Conservation (phyloP, 768 basidiomycete species). For the Cyclocybe aegerita region DNA sequence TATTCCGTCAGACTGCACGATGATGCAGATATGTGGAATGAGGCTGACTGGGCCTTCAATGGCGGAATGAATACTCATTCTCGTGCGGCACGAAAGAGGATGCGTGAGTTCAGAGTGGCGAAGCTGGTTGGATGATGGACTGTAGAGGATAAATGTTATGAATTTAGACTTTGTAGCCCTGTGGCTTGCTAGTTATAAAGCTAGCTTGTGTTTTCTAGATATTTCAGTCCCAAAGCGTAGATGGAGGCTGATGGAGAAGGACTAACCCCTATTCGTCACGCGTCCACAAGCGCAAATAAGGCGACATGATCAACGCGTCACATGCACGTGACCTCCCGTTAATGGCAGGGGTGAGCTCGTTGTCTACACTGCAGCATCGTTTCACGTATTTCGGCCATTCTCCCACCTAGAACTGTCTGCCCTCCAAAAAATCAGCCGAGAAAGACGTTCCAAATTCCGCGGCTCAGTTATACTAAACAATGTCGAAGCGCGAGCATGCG, state of each 20-base stretch:
- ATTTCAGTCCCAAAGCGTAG: neutral
- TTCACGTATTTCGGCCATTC: constrained; percentile 16
- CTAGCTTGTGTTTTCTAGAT: neutral
- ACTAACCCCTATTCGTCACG: neutral
- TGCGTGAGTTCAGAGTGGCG: constrained; percentile 51
- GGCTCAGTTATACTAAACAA: constrained; percentile 12
- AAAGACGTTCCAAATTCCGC: too few species aligned
- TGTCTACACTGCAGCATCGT: constrained; percentile 14
- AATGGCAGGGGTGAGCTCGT: constrained; percentile 7
- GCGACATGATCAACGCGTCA: constrained; percentile 18
- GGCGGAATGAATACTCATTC: constrained; percentile 77
- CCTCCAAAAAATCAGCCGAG: neutral
- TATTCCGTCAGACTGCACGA: constrained; percentile 36
- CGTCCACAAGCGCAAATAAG: constrained; percentile 18
- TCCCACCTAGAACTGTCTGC: neutral
- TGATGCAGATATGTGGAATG: constrained; percentile 17
- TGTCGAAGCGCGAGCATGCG: constrained; percentile 43
- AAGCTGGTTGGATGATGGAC: constrained; percentile 25
- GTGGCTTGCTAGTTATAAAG: neutral
- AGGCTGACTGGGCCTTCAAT: constrained; percentile 65
- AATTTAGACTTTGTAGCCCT: neutral
- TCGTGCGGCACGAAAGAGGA: constrained; percentile 47
- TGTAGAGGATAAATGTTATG: neutral
- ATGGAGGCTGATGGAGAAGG: neutral
- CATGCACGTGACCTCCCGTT: constrained; percentile 20